Percentiles rank a stretch among this genome's conserved stretches.
Evolutionary conservation across 148 eudicot genomes (phyloP).

Genomic region (Polygonum maritimum): DNA sequence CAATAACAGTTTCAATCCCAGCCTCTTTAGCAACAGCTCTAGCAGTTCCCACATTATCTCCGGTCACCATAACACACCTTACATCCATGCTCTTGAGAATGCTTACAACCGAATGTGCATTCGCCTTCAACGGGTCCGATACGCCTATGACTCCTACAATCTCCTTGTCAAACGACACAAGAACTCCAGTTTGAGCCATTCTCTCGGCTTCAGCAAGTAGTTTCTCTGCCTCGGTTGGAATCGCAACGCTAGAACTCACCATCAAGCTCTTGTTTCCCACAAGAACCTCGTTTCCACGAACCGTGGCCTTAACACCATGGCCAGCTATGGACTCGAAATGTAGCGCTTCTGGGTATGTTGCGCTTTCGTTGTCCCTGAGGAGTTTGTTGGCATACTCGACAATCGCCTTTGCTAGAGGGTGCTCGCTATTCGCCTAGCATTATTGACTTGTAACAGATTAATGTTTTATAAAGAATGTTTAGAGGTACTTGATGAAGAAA

Average conservation of each 20-base stretch:
- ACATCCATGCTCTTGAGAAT: constrained; percentile 76
- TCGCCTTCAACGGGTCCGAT: constrained; percentile 79
- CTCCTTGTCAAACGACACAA: constrained; percentile 52
- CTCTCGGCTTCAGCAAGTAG: constrained; percentile 56
- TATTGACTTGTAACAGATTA: background rate
- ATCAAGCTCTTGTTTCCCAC: constrained; percentile 83
- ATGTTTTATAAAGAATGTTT: background rate
- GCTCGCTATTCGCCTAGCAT: constrained; percentile 79
- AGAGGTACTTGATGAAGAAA: background rate
- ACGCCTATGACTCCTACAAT: constrained; percentile 59
- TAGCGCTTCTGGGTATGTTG: constrained; percentile 50
- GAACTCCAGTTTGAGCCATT: constrained; percentile 77
- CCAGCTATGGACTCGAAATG: constrained; percentile 68
- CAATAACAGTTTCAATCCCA: constrained; percentile 65
- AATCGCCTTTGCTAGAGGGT: constrained; percentile 85
- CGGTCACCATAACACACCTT: constrained; percentile 73
- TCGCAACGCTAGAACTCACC: constrained; percentile 37
- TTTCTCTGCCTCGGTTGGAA: constrained; percentile 60
- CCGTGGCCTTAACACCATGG: constrained; percentile 68
- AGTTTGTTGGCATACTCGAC: constrained; percentile 76
- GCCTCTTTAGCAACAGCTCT: constrained; percentile 71
- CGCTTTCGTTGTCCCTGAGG: constrained; percentile 40
- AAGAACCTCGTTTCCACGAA: constrained; percentile 49
- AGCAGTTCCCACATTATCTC: constrained; percentile 94
- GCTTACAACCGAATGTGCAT: constrained; percentile 65